phyloP scores from a whole-genome alignment of 768 basidiomycete genomes.

The Rhizopogon vesiculosus region DNA sequence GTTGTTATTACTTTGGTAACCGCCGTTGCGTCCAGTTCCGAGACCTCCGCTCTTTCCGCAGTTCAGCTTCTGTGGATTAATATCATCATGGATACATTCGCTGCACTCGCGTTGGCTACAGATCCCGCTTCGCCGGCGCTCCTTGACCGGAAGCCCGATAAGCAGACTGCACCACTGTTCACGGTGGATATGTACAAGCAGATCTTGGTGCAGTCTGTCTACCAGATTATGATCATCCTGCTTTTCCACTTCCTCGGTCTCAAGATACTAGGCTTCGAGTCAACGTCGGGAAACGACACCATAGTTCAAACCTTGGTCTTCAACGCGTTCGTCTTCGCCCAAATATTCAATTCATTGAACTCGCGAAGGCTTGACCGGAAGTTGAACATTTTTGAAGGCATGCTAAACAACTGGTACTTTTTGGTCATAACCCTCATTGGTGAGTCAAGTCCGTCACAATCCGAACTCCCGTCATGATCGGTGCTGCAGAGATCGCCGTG shows the following conservation, averaged over 20 bases:
- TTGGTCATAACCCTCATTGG: conserved; percentile 81
- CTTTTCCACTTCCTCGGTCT: conserved; percentile 85
- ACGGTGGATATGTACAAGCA: conserved; percentile 95
- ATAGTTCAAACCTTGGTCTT: conserved; percentile 86
- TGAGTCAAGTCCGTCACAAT: conserved; percentile 29
- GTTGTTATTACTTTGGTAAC: conserved; percentile 92
- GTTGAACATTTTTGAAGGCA: conserved; percentile 86
- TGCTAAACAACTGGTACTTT: conserved; percentile 79
- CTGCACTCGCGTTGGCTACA: conserved; percentile 94
- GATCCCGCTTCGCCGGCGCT: conserved; percentile 83
- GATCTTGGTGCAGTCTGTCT: conserved; percentile 84
- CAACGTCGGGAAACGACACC: conserved; percentile 28
- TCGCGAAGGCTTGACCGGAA: conserved; percentile 81
- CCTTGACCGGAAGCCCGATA: conserved; percentile 88
- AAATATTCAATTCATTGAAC: conserved; percentile 95
- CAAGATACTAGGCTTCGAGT: conserved; percentile 58
- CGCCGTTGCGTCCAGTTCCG: conserved; percentile 72
- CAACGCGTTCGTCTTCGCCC: conserved; percentile 97
- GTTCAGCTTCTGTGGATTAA: conserved; percentile 99
- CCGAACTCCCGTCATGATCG: conserved; percentile 3
- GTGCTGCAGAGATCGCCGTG: conserved; percentile 66
- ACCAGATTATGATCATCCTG: conserved; percentile 79
- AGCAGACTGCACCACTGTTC: conserved; percentile 85
- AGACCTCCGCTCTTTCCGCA: conserved; percentile 85
- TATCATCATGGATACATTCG: conserved; percentile 98